Evolutionary conservation across 176 grass and related monocot species (phyloP).

Genomic region (Eremochloa ophiuroides): DNA sequence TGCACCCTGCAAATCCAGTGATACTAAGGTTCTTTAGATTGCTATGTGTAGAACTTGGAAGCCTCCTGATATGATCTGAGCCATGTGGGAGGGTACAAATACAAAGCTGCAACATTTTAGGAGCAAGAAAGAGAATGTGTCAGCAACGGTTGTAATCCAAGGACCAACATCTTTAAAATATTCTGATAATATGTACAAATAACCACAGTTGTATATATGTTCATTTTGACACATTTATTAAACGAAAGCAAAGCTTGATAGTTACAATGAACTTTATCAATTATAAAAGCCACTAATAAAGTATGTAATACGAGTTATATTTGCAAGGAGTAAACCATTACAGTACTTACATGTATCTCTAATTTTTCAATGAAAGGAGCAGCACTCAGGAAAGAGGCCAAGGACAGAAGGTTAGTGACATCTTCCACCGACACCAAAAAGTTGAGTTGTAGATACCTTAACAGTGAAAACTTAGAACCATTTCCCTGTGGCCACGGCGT

Average conservation of each 20-base stretch:
- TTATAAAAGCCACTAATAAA: not conserved
- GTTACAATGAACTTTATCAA: not conserved
- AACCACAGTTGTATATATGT: not conserved
- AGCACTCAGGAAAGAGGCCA: not conserved
- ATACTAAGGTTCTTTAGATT: not conserved
- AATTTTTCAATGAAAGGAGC: constrained; percentile 7
- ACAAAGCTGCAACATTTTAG: constrained; percentile 4
- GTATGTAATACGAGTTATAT: not conserved
- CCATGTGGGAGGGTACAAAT: not conserved
- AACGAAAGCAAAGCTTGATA: not conserved
- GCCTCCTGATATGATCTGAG: not conserved
- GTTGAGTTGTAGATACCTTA: not conserved
- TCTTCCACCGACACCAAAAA: not conserved
- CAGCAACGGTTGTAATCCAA: not conserved
- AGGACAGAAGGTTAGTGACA: not conserved
- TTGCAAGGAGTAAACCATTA: not conserved
- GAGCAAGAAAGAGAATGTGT: not conserved
- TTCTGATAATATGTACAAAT: not conserved
- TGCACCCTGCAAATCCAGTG: not conserved
- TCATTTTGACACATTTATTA: not conserved
- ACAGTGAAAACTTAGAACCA: not conserved
- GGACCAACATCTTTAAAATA: not conserved
- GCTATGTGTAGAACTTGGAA: not conserved
- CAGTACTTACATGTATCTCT: constrained; percentile 7
- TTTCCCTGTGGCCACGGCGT: not conserved